Evolutionary conservation across 441 rosid species (phyloP), one percentile per base, ranked within the genome.

Genomic region (Pelargonium fulgidum): DNA sequence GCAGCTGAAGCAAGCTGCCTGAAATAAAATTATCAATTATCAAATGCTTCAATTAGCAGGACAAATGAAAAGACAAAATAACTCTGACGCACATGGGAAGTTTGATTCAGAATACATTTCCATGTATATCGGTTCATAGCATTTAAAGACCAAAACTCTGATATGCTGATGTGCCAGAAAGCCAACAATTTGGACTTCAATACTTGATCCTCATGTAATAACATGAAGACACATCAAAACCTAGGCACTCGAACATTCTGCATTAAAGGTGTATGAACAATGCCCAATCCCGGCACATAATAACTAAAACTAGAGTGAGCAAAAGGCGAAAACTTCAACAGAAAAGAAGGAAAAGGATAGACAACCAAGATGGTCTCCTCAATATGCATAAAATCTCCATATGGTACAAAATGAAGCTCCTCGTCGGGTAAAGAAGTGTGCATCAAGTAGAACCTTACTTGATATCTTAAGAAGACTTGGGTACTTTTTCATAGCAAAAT

Each of bases 1-100:
- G 89, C 81, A 73, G 91, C 85, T 50, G 89, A 75, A 73, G 89
- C 85, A 74, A 91, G 93, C 88, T 89, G 93, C 80, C 99, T 91
- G 88, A 71, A 75, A 83, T 42, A 66, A 70, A 71, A 74, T 33
- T 11, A 50, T 36, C 65, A 63, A 67, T 70, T 47, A 71, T 65
- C 33, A 61, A 24, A 36, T 36, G 7, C 41, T 36, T 36, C 41
- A 36, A 36, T 36, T 36, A 36, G 41, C 59, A 52, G 4, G 59
- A 12, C 6, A 12, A 7, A 14, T 52, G 20, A 17, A 14, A 52
- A 52, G 56, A 4, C 17, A 50, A 36, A 36, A 36, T 36, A 36
- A 36, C 41, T 36, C 41, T 36, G 41, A 50, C 12, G 56, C 17
- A 11, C 14, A 13, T 50, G 56, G n/a, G 56, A 50, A 13, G 13